A percentile compares a stretch with the other conserved stretches of the same genome.
These are phyloP conservation scores for Podaxis sp. DNA, from an alignment of 768 basidiomycete genomes.

Conservation along the genomic window DNA sequence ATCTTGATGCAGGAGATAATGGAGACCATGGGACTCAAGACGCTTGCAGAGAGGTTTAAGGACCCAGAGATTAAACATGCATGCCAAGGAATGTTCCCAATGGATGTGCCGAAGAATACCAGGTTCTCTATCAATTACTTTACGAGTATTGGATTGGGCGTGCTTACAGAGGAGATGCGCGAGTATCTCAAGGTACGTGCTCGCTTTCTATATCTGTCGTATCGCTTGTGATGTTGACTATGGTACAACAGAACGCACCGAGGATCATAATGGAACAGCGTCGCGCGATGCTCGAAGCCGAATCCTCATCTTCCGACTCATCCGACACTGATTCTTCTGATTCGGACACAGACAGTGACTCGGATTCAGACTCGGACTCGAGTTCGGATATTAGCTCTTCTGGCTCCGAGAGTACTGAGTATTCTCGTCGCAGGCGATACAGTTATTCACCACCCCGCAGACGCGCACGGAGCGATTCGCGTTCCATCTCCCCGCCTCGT, in stretches of 20 bases:
- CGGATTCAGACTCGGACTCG: slow-evolving; percentile 26
- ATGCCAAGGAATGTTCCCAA: slow-evolving; percentile 87
- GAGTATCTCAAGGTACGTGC: slow-evolving; percentile 83
- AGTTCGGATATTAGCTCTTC: slow-evolving; percentile 12
- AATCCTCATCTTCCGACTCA: slow-evolving; percentile 40
- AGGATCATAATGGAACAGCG: slow-evolving; percentile 92
- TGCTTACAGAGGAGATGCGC: slow-evolving; percentile 93
- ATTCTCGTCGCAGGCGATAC: slow-evolving; percentile 20
- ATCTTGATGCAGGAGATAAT: slow-evolving; percentile 94
- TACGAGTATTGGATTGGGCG: slow-evolving; percentile 89
- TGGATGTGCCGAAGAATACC: slow-evolving; percentile 95
- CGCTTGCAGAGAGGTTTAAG: slow-evolving; percentile 83
- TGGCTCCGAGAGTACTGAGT: not conserved
- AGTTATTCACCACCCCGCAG: slow-evolving; percentile 20
- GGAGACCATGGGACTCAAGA: slow-evolving; percentile 89
- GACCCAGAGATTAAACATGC: slow-evolving; percentile 75
- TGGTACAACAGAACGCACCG: slow-evolving; percentile 75
- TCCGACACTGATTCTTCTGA: slow-evolving; percentile 33
- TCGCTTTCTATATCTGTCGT: not conserved
- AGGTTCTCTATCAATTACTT: slow-evolving; percentile 98
- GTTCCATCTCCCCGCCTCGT: not conserved
- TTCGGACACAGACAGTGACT: slow-evolving; percentile 20
- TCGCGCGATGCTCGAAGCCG: slow-evolving; percentile 77
- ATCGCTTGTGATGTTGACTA: not conserved
- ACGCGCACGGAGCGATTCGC: slow-evolving; percentile 2